phyloP scores from a whole-genome alignment of 73 alveolate species.

The Vitrella brassicaformis region DNA sequence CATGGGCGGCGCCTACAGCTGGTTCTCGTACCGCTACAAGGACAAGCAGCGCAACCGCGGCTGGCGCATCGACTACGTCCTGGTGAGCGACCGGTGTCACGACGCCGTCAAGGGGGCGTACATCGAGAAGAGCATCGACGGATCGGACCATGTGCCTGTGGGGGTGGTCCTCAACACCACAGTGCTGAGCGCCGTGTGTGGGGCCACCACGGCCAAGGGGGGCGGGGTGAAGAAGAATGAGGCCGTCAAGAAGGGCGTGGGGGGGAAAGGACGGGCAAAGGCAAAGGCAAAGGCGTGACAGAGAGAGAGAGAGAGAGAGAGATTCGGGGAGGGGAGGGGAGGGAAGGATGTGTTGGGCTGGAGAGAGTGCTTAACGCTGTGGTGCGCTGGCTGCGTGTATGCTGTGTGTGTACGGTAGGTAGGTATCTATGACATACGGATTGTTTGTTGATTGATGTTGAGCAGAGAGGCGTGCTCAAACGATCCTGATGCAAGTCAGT shows the following conservation, averaged over 20 bases:
- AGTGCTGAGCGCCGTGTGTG: neutral
- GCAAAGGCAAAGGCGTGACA: neutral
- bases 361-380: too few species aligned
- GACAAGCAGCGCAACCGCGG: constrained; percentile 68
- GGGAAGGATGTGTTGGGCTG: too few species aligned
- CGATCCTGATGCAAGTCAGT: too few species aligned
- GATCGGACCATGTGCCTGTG: constrained; percentile 77
- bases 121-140: constrained; percentile 45
- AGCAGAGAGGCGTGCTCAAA: too few species aligned
- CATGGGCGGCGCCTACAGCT: constrained; percentile 60
- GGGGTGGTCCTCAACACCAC: constrained; percentile 38
- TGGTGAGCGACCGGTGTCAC: constrained; percentile 43
- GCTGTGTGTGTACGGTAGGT: too few species aligned
- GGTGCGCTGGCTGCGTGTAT: too few species aligned
- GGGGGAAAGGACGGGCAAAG: too few species aligned
- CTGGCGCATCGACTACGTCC: constrained; percentile 83
- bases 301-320: constrained; percentile 1
- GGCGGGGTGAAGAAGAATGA: neutral
- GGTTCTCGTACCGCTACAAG: constrained; percentile 55
- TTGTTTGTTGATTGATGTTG: too few species aligned
- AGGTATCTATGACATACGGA: too few species aligned
- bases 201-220: neutral
- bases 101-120: constrained; percentile 44
- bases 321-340: neutral
- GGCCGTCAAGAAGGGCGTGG: neutral